These are phyloP conservation scores for Xylariaceae sp. DNA, from an alignment of 2,329 filamentous ascomycete species.

Conservation along the genomic window DNA sequence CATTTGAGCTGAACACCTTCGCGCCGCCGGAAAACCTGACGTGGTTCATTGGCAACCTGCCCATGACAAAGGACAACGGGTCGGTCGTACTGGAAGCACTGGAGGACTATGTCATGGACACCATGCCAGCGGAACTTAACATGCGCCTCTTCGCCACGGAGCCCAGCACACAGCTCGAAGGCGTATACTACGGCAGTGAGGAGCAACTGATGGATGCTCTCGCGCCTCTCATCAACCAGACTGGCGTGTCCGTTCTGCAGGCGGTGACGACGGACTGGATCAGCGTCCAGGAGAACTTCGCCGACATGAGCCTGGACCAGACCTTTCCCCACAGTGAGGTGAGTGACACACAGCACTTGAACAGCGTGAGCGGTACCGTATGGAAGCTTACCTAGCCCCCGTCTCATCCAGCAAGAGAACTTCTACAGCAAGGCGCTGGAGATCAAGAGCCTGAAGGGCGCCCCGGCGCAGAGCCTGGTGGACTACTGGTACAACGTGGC, in stretches of 20 bases:
- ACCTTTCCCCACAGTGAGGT: conserved; percentile 23
- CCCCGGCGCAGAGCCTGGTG: conserved; percentile 28
- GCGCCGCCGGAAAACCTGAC: conserved; percentile 22
- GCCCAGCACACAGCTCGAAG: conserved; percentile 29
- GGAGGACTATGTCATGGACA: conserved; percentile 20
- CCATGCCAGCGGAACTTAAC: conserved; percentile 33
- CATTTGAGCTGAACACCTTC: conserved; percentile 24
- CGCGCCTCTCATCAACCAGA: conserved; percentile 26
- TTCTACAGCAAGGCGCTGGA: conserved; percentile 36
- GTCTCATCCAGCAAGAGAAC: conserved; percentile 32
- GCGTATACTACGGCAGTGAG: conserved; percentile 30
- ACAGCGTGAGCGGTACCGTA: no score
- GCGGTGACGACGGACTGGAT: conserved; percentile 25
- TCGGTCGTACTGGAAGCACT: conserved; percentile 41
- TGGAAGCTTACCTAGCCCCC: no score
- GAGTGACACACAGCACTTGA: no score
- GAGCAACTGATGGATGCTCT: conserved; percentile 24
- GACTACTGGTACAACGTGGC: conserved; percentile 32
- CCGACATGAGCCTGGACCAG: conserved; percentile 22
- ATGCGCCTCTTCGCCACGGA: conserved; percentile 32
- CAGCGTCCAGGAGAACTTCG: conserved; percentile 24
- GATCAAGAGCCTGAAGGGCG: conserved; percentile 28
- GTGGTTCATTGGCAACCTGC: conserved; percentile 22
- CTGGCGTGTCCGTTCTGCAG: conserved; percentile 25
- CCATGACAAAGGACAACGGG: conserved; percentile 18